Base-by-base conservation (phyloP, 176 grass and related monocot species). In the Eremochloa ophiuroides region DNA sequence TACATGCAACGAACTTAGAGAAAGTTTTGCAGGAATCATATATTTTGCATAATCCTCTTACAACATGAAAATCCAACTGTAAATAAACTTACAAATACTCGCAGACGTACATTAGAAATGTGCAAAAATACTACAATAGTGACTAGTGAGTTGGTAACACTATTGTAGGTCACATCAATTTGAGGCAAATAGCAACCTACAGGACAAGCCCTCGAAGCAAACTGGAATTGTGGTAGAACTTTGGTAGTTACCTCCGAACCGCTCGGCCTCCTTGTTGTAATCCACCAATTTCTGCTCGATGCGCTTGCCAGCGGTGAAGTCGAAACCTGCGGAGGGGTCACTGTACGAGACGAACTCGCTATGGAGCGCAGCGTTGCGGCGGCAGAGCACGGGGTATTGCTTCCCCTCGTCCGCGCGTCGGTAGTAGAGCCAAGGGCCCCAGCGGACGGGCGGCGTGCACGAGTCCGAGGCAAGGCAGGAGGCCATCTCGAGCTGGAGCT, bases 401-500 rank as follows among this genome's bases (percentile, higher is more conserved):
- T 95, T 98, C 3, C 91, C 96, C 85, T 95, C 96, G 62, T 98
- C 90, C 22, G 76, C 48, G 15, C 93, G 91, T 33, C 93, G 89
- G 82, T 95, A 98, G 90, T 98, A 95, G 1, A 98, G 82, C 88
- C 93, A 98, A 1, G 90, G 90, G 2, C 96, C 96, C 96, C 88
- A 95, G 67, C 84, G 85, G 0, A 93, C 53, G 27, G 92, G 92
- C 59, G 90, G 92, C 26, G 90, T 98, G 71, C 89, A 93, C 10
- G 82, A 67, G 7, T 95, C 86, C 17, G 95, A 93, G 31, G 92
- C 86, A 22, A 98, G 87, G 35, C 90, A 78, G 30, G 90, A 87
- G 65, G 92, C 95, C 95, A 95, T 93, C 84, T 98, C 95, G 31
- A 95, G 89, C 69, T 95, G 92, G 70, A 98, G 95, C 86, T 95